Evolutionary conservation across 208 protist genomes (phyloP), one percentile per base, ranked within the genome.

Genomic region (Crithidia sp.): DNA sequence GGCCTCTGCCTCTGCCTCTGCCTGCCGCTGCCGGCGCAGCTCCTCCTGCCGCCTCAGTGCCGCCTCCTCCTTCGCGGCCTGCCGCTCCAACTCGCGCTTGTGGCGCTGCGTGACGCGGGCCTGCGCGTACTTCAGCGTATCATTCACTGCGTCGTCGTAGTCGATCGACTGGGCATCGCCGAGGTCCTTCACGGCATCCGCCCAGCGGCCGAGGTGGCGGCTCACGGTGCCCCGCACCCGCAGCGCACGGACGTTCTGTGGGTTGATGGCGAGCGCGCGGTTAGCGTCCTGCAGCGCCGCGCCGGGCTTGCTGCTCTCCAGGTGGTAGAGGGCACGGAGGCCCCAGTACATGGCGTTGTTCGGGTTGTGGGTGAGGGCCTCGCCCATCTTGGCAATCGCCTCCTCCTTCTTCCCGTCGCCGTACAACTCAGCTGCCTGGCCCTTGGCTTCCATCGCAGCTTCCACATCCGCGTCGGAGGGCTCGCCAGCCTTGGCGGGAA

Each of bases 301-400:
- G 7, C 56, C 56, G 4, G 85, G 87, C 37, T 75, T 81, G 66
- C 78, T 81, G 44, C 71, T 63, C 28, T 92, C 69, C 4, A 95
- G 81, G 49, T 89, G 66, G 60, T 90, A 94, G 54, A 83, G 69
- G 13, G 81, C 76, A 36, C 88, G 88, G 19, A 91, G 66, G 16
- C 87, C 84, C 86, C 89, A 95, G 81, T 91, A 91, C 82, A 92
- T 91, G 53, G 88, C 91, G 60, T 86, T 93, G 56, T 56, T 65
- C 16, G 87, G 88, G 52, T 79, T 86, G 43, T 88, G 67, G 39
- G 71, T 58, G 62, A 94, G 71, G 10, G 91, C 87, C 71, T 92
- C 79, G 50, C 71, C 71, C 74, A 95, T 78, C 59, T 87, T 85
- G 2, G 69, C 79, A 44, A 95, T 73, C 4, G 88, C 84, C 74